A percentile compares a stretch with the other conserved stretches of the same genome.
These are phyloP conservation scores for Jackrogersella multiformis DNA, from an alignment of 495 filamentous ascomycete genomes.

Conservation along the genomic window DNA sequence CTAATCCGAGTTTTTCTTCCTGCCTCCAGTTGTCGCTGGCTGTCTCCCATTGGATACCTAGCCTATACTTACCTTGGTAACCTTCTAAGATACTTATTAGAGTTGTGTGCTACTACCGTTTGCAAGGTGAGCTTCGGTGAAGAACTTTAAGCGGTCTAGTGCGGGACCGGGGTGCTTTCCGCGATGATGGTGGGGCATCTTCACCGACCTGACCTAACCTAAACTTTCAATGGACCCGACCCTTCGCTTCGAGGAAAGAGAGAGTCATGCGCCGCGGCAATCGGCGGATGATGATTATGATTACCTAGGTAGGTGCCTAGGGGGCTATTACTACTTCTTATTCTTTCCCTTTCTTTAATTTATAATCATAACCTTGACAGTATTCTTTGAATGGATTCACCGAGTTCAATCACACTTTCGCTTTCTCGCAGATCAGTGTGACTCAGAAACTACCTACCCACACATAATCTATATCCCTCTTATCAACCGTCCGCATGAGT, in stretches of 20 bases:
- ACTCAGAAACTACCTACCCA: not conserved
- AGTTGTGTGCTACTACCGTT: not conserved
- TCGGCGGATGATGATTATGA: constrained; percentile 18
- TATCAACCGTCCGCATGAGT: constrained; percentile 46
- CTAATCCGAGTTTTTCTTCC: not conserved
- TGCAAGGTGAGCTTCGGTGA: not conserved
- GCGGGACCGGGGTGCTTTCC: constrained; percentile 42
- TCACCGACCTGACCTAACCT: constrained; percentile 4
- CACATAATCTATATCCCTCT: not conserved
- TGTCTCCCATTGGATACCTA: no score
- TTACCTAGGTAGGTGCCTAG: not conserved
- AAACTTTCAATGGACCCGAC: constrained; percentile 21
- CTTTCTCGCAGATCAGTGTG: constrained; percentile 9
- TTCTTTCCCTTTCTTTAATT: not conserved
- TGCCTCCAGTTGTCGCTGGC: not conserved
- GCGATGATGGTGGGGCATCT: constrained; percentile 32
- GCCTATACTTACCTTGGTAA: no score
- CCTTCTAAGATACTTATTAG: no score
- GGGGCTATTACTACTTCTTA: not conserved
- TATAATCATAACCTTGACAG: no score
- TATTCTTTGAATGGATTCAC: constrained; percentile 1
- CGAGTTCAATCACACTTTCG: not conserved
- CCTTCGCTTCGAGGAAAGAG: constrained; percentile 24
- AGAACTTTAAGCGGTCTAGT: constrained; percentile 33
- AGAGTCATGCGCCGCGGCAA: constrained; percentile 36